Conservation (phyloP, 768 basidiomycete species). For the Lentinula detonsa region DNA sequence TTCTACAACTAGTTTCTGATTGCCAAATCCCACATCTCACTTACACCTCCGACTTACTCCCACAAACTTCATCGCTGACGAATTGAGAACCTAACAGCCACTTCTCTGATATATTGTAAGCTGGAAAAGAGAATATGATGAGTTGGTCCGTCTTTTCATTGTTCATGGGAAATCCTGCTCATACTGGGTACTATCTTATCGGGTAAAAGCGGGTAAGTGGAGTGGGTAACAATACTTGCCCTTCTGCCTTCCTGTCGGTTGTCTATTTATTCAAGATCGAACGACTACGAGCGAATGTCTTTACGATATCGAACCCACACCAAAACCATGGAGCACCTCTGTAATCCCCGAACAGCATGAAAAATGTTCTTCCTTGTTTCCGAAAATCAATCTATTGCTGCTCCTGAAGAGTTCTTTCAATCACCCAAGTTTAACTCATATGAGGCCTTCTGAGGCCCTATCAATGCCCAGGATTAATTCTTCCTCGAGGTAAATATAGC, state of each 20-base stretch:
- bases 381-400: too few relatives aligned
- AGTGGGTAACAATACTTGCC: neutral
- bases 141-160: neutral
- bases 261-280: neutral
- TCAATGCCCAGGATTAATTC: neutral
- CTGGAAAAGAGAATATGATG: too few relatives aligned
- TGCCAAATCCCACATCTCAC: too few relatives aligned
- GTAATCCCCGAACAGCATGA: too few relatives aligned
- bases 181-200: neutral
- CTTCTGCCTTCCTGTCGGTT: neutral
- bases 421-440: too few relatives aligned
- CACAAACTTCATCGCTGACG: neutral
- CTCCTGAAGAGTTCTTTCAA: too few relatives aligned
- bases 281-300: neutral
- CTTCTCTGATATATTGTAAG: neutral
- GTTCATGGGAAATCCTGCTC: neutral
- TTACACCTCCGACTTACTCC: neutral
- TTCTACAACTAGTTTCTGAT: too few relatives aligned
- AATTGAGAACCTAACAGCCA: neutral
- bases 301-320: neutral
- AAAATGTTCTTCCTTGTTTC: too few relatives aligned
- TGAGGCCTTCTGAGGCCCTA: neutral
- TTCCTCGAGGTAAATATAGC: neutral
- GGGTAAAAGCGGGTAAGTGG: neutral
- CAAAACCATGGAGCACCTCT: neutral